phyloP scores from a whole-genome alignment of 768 basidiomycete genomes.

The Boletus insuetus region DNA sequence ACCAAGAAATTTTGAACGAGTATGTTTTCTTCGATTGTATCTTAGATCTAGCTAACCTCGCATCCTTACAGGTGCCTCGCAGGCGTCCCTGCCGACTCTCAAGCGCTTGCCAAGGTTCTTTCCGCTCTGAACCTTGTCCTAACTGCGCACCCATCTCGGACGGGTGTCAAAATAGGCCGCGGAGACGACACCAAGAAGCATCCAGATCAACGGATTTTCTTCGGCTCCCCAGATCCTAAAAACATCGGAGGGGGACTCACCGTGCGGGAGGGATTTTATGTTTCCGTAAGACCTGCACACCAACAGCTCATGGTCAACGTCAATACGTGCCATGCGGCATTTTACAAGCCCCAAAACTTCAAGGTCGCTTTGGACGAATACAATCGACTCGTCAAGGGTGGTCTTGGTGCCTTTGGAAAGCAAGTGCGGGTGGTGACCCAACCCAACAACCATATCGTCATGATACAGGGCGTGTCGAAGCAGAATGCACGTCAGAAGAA shows the following conservation, averaged over 20 bases:
- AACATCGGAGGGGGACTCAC: slow-evolving; percentile 50
- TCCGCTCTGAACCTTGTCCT: slow-evolving; percentile 49
- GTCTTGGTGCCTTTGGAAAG: slow-evolving; percentile 52
- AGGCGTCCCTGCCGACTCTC: slow-evolving; percentile 52
- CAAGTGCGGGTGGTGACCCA: slow-evolving; percentile 63
- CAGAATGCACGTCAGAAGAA: slow-evolving; percentile 36
- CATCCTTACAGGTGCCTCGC: slow-evolving; percentile 45
- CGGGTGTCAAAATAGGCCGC: slow-evolving; percentile 44
- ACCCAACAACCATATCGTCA: slow-evolving; percentile 62
- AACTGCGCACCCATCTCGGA: slow-evolving; percentile 38
- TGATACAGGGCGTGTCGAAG: slow-evolving; percentile 55
- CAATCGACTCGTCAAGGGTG: slow-evolving; percentile 46
- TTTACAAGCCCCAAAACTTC: slow-evolving; percentile 43
- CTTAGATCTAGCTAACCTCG: slow-evolving; percentile 20
- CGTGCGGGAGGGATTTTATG: slow-evolving; percentile 51
- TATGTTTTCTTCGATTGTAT: slow-evolving; percentile 17
- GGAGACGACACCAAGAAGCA: slow-evolving; percentile 36
- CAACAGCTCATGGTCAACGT: slow-evolving; percentile 52
- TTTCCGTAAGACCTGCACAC: slow-evolving; percentile 39
- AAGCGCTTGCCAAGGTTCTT: slow-evolving; percentile 52
- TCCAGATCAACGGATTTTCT: slow-evolving; percentile 42
- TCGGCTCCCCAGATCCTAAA: slow-evolving; percentile 27
- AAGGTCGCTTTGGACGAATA: slow-evolving; percentile 40
- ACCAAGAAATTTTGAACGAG: slow-evolving; percentile 14
- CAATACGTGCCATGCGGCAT: slow-evolving; percentile 50